Conservation (phyloP, 1,139 yeast genomes). For the Citeromyces hawaiiensis region DNA sequence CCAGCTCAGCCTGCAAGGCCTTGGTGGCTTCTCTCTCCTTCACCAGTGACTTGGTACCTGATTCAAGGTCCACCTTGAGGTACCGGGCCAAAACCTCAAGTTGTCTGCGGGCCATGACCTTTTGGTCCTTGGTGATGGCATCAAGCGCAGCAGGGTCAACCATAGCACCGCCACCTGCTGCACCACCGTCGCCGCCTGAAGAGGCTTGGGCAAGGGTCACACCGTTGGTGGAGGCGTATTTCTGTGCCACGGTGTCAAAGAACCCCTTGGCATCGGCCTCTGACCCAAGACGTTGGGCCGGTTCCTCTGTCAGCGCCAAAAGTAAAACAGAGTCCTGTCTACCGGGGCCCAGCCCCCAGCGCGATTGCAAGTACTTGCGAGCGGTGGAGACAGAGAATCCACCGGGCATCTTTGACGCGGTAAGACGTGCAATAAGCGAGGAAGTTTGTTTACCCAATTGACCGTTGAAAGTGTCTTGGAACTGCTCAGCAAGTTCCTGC, state of each 20-base stretch:
- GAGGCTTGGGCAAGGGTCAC: constrained; percentile 60
- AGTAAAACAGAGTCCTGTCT: constrained; percentile 88
- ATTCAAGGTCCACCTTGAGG: constrained; percentile 80
- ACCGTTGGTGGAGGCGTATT: constrained; percentile 77
- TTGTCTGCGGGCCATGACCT: constrained; percentile 85
- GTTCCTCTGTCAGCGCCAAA: constrained; percentile 78
- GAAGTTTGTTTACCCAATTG: constrained; percentile 87
- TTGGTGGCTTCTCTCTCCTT: constrained; percentile 83
- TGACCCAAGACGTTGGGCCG: constrained; percentile 72
- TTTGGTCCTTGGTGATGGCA: constrained; percentile 84
- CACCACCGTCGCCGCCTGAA: constrained; percentile 11
- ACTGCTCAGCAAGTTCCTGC: constrained; percentile 86
- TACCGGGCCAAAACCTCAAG: constrained; percentile 90
- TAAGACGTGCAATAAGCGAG: constrained; percentile 77
- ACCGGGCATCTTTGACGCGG: constrained; percentile 98
- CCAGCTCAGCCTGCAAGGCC: constrained; percentile 79
- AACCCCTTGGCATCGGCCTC: constrained; percentile 86
- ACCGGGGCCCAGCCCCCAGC: constrained; percentile 87
- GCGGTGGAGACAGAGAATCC: constrained; percentile 89
- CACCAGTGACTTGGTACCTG: constrained; percentile 77
- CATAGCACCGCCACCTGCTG: constrained; percentile 70
- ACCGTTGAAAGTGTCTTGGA: constrained; percentile 85
- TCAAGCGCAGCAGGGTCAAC: constrained; percentile 95
- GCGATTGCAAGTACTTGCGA: constrained; percentile 78
- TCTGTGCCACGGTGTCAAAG: constrained; percentile 70